Evolutionary conservation across 1,284 basidiomycete genomes (phyloP), one percentile per base, ranked within the genome.

Genomic region (Puccinia novopanici): DNA sequence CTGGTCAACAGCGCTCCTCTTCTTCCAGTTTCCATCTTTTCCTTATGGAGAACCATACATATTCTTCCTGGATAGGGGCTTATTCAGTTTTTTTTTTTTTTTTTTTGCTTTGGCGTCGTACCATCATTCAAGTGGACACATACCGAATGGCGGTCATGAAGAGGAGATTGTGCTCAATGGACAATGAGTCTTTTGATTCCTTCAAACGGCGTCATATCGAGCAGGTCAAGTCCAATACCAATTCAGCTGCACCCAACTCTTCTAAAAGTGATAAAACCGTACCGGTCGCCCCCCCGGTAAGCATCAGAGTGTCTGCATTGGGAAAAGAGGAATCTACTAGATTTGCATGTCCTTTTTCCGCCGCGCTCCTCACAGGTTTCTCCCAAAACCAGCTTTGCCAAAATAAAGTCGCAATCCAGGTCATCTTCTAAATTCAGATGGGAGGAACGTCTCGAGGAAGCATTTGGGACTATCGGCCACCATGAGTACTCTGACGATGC

Each of bases 191-290:
- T 50, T 68, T 68, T 34, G 67, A 68, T 42, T 48, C 42, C 45
- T 68, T 68, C 42, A 68, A 68, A 27, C 67, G 67, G 9, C 67
- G 67, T 68, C 67, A 40, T 22, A 68, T 68, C 48, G 67, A 48
- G 17, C 42, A 68, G 30, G 67, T 37, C 9, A 68, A 68, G 34
- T 48, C 48, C n/a, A 24, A 68, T 45, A 50, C 67, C 24, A 68
- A 30, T 19, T 68, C 67, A 50, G 67, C 67, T 30, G 42, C 67
- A n/a, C 48, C 27, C 5, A 42, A 50, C 42, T 34, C 48, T 27
- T 27, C 67, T 24, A 48, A 24, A 67, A 24, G 45, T 3, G 10
- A 19, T 40, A 68, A 50, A 50, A 13, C 13, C 9, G 22, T 19
- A 6, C 40, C 19, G 42, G 5, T 59, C 57, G 57, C 5, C 57